Conservation (phyloP, 208 protist genomes). For the Crithidia acanthocephali region DNA sequence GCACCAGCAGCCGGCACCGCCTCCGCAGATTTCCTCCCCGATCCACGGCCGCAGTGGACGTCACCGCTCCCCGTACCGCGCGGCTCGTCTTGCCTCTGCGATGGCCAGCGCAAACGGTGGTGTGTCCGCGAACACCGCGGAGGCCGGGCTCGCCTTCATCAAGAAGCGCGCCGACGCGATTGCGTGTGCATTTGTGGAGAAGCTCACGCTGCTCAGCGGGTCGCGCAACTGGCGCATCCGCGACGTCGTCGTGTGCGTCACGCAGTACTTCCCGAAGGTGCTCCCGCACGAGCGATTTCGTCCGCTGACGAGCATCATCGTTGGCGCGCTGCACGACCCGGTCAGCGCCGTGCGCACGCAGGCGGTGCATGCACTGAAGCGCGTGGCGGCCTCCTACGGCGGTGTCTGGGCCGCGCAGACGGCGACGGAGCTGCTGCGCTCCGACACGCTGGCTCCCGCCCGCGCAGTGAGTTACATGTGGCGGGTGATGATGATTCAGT, state of each 20-base stretch:
- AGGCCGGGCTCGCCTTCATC: slow-evolving; percentile 3
- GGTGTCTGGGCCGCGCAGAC: slow-evolving; percentile 66
- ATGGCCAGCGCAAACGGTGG: slow-evolving; percentile 8
- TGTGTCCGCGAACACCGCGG: not conserved
- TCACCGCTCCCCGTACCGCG: slow-evolving; percentile 15
- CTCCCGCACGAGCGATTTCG: slow-evolving; percentile 51
- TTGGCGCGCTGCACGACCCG: slow-evolving; percentile 60
- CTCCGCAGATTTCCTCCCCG: not conserved
- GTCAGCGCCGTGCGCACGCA: slow-evolving; percentile 67
- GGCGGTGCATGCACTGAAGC: slow-evolving; percentile 50
- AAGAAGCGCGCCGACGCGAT: slow-evolving; percentile 34
- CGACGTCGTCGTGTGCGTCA: slow-evolving; percentile 47
- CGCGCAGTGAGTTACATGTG: slow-evolving; percentile 47
- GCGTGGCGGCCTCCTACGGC: slow-evolving; percentile 55
- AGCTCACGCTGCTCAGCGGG: slow-evolving; percentile 53
- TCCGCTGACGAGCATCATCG: slow-evolving; percentile 54
- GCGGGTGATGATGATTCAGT: slow-evolving; percentile 64
- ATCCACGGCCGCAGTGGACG: slow-evolving; percentile 20
- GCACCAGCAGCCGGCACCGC: not conserved
- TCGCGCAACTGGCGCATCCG: slow-evolving; percentile 80
- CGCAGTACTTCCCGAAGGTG: slow-evolving; percentile 57
- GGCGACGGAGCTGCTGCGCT: slow-evolving; percentile 55
- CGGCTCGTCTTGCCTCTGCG: not conserved
- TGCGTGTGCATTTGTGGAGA: slow-evolving; percentile 37
- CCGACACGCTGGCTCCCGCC: slow-evolving; percentile 41